Evolutionary conservation across 2,329 filamentous ascomycete genomes (phyloP), one percentile per base, ranked within the genome.

Genomic region (Talaromyces sp.): DNA sequence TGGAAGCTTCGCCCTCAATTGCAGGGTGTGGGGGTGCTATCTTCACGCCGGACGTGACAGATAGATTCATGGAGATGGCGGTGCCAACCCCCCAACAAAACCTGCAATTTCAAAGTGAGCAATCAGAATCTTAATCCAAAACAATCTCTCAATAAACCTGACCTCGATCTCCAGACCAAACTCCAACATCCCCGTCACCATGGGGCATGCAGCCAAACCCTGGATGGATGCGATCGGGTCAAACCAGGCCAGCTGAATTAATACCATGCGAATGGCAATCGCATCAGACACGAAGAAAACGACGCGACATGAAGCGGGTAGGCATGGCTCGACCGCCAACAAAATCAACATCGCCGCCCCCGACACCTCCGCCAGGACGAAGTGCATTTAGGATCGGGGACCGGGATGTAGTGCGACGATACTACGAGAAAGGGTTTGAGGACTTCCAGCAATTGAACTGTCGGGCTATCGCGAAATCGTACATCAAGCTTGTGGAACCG

Each of bases 401-500:
- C 14, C 59, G 58, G 0, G 57, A 63, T 8, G 54, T 67, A 2
- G 43, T 71, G 36, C 63, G 62, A 33, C 55, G 56, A 17, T 79
- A 73, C 57, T 79, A 78, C 50, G 64, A 69, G 44, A 66, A 66
- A 17, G 71, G 71, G 9, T 72, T 79, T 39, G 70, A 71, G 48
- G 65, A 71, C 27, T 71, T 80, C 52, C 75, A 78, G 54, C 77
- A 79, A 53, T 65, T 76, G 36, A 75, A 74, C 47, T 78, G 76
- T 47, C 75, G 75, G 5, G 63, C 72, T 16, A 70, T 80, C 19
- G 70, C 72, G 19, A 79, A 78, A 55, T 71, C 70, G 4, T 78
- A 76, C 54, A 77, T 80, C 52, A 79, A 75, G 54, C 66, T 71
- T 4, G 76, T 78, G 22, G 74, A 79, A 43, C 77, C 76, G 3